These are phyloP conservation scores for Jatropha curcas DNA, from an alignment of 345 rosid species.

Conservation along the genomic window DNA sequence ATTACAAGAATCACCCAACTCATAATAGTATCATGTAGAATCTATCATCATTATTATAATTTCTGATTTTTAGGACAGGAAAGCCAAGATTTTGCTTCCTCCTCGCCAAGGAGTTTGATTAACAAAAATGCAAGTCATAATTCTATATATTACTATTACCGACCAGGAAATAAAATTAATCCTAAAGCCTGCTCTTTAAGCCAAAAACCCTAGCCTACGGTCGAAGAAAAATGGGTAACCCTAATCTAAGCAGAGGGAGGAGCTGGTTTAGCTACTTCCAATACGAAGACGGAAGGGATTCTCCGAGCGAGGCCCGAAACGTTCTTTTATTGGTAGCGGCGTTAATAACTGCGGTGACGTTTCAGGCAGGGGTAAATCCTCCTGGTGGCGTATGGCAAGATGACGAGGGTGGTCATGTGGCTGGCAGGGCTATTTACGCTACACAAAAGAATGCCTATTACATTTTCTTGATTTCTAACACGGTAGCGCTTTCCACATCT, in stretches of 20 bases:
- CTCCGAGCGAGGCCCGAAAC: constrained; percentile 13
- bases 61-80: no score
- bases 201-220: no score
- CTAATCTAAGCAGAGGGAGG: background rate
- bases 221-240: constrained; percentile 13
- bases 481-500: constrained; percentile 6
- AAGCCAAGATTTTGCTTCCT: no score
- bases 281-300: constrained; percentile 15
- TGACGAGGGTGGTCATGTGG: background rate
- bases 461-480: constrained; percentile 30
- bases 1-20: no score
- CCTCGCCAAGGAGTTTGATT: no score
- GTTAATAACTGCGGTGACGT: constrained; percentile 24
- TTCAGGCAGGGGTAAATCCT: constrained; percentile 23
- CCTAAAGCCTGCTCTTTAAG: no score
- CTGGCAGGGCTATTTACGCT: constrained; percentile 20
- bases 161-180: no score
- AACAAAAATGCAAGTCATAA: no score
- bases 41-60: no score
- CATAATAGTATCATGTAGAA: no score
- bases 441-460: constrained; percentile 16
- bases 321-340: constrained; percentile 13
- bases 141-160: no score
- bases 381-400: constrained; percentile 37
- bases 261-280: constrained; percentile 23